phyloP scores from a whole-genome alignment of 1,139 yeast genomes.

The Geotrichum fermentans region DNA sequence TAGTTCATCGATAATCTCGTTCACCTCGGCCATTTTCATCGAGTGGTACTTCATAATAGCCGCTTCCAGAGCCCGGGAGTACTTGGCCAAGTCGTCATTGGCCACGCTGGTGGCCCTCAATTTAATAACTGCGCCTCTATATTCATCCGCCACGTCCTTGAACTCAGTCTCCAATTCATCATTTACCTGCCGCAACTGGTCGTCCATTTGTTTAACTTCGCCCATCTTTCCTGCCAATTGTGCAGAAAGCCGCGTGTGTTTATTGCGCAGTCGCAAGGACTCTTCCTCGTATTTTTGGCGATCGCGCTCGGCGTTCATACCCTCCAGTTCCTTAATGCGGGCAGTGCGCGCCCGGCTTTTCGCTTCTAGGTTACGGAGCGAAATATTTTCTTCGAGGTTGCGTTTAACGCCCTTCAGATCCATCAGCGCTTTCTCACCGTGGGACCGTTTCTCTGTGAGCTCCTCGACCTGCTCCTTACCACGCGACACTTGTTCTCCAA shows the following conservation, averaged over 20 bases:
- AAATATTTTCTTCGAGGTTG: slow-evolving; percentile 52
- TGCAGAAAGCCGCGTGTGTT: slow-evolving; percentile 56
- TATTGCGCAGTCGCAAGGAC: slow-evolving; percentile 50
- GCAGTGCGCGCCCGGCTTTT: slow-evolving; percentile 17
- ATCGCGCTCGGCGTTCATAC: slow-evolving; percentile 59
- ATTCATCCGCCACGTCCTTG: slow-evolving; percentile 56
- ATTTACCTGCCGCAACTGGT: slow-evolving; percentile 55
- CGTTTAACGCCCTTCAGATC: slow-evolving; percentile 53
- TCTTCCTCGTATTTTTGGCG: slow-evolving; percentile 60
- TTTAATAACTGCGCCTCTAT: slow-evolving; percentile 68
- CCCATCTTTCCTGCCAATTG: slow-evolving; percentile 76
- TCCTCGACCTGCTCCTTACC: slow-evolving; percentile 25
- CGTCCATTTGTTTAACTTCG: slow-evolving; percentile 76
- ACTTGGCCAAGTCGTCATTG: slow-evolving; percentile 78
- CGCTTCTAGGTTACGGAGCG: slow-evolving; percentile 45
- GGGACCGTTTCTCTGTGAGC: slow-evolving; percentile 23
- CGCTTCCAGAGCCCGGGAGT: slow-evolving; percentile 79
- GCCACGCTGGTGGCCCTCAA: slow-evolving; percentile 73
- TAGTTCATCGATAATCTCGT: slow-evolving; percentile 76
- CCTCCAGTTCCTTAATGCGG: slow-evolving; percentile 45
- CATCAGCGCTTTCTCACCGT: slow-evolving; percentile 40
- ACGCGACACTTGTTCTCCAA: slow-evolving; percentile 11
- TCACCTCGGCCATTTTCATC: slow-evolving; percentile 88
- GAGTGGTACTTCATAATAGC: slow-evolving; percentile 94
- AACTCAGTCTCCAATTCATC: slow-evolving; percentile 66